Conservation (phyloP, 2,329 filamentous ascomycete genomes). For the Mariannaea elegans region DNA sequence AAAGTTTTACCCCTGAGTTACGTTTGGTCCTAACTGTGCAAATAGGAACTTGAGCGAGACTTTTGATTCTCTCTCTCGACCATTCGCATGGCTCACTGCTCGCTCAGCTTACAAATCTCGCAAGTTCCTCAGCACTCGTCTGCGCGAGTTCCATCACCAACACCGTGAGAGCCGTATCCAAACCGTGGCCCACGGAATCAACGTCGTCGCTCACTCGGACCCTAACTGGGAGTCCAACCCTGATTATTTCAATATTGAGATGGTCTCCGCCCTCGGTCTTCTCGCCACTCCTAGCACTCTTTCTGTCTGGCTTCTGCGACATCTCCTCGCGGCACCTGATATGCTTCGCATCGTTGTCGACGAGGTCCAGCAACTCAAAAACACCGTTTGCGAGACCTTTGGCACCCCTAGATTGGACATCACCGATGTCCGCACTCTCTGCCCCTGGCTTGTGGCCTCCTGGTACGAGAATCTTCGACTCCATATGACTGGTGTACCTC, state of each 20-base stretch:
- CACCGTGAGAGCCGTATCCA: constrained; percentile 35
- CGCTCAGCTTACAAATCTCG: constrained; percentile 39
- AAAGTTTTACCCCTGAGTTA: too few species aligned
- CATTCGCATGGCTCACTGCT: constrained; percentile 39
- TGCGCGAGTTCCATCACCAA: constrained; percentile 37
- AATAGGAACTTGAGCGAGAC: constrained; percentile 41
- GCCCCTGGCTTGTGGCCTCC: constrained; percentile 43
- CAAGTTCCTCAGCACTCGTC: constrained; percentile 34
- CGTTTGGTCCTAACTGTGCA: background rate
- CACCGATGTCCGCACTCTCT: constrained; percentile 34
- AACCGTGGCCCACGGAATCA: constrained; percentile 42
- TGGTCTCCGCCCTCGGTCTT: constrained; percentile 44
- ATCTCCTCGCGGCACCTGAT: constrained; percentile 34
- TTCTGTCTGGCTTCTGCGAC: constrained; percentile 42
- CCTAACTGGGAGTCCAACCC: constrained; percentile 42
- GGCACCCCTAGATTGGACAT: constrained; percentile 31
- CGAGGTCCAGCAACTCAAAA: constrained; percentile 34
- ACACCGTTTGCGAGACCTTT: constrained; percentile 17
- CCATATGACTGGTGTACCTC: constrained; percentile 44
- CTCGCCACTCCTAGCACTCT: constrained; percentile 44
- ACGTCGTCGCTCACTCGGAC: constrained; percentile 42
- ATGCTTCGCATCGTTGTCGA: constrained; percentile 32
- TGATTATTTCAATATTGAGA: constrained; percentile 45
- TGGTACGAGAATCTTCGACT: constrained; percentile 45
- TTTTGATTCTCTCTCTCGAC: constrained; percentile 42